These are phyloP conservation scores for Yamadazyma diospyri DNA, from an alignment of 1,139 yeast species.

Conservation along the genomic window DNA sequence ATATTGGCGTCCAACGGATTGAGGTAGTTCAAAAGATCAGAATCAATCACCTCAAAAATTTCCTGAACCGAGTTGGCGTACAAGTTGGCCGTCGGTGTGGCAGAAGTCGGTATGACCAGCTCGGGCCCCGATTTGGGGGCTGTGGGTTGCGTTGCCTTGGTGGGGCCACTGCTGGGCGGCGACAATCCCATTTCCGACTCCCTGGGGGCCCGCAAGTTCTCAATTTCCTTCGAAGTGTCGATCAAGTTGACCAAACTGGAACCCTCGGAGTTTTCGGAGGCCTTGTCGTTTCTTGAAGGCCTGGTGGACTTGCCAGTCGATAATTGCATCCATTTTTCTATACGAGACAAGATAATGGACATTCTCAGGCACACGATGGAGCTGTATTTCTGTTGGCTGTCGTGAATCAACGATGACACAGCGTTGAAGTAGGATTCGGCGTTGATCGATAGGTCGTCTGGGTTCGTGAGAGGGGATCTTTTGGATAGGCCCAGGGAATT, in stretches of 20 bases:
- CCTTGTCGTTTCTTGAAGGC: conserved; percentile 4
- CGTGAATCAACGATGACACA: conserved; percentile 22
- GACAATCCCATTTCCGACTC: conserved; percentile 10
- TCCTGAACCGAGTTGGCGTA: conserved; percentile 22
- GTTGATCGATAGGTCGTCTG: conserved; percentile 24
- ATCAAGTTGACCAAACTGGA: conserved; percentile 37
- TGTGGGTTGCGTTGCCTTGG: not conserved
- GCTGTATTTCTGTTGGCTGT: conserved; percentile 21
- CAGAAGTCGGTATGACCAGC: not conserved
- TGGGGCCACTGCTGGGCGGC: not conserved
- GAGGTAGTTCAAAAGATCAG: conserved; percentile 25
- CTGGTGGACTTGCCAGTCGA: conserved; percentile 20
- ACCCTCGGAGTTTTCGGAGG: conserved; percentile 8
- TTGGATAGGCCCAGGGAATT: conserved; percentile 29
- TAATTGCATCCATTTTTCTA: conserved; percentile 47
- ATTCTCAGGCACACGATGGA: conserved; percentile 41
- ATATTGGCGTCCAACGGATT: conserved; percentile 27
- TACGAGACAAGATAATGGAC: conserved; percentile 39
- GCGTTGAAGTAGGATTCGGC: conserved; percentile 34
- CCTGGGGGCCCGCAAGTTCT: conserved; percentile 36
- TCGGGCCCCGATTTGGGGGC: not conserved
- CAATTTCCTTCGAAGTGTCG: conserved; percentile 46
- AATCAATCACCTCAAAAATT: conserved; percentile 31
- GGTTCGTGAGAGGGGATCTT: conserved; percentile 9
- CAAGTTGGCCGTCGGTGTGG: conserved; percentile 8